phyloP scores from a whole-genome alignment of 2,329 filamentous ascomycete species.

The Escovopsis sp. region DNA sequence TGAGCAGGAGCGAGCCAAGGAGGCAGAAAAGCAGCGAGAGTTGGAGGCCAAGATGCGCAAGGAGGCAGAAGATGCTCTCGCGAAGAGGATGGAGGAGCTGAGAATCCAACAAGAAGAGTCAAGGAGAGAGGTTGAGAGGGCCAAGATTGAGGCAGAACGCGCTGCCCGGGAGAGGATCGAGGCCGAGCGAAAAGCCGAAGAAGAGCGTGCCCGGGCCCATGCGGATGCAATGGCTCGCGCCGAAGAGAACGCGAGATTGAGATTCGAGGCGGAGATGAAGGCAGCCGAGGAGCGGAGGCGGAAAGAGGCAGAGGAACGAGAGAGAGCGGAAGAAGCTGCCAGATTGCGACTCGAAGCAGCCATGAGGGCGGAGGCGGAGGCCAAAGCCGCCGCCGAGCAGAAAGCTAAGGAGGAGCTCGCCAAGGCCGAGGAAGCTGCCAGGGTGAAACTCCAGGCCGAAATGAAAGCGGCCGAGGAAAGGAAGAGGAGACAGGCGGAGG shows the following conservation, averaged over 20 bases:
- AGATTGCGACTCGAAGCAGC: conserved; percentile 26
- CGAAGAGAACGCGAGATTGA: conserved; percentile 22
- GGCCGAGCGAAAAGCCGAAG: conserved; percentile 28
- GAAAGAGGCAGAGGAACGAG: conserved; percentile 24
- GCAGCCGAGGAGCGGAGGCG: conserved; percentile 29
- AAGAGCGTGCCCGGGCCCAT: conserved; percentile 26
- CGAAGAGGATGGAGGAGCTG: conserved; percentile 26
- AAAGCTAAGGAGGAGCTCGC: conserved; percentile 25
- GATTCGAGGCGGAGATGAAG: conserved; percentile 25
- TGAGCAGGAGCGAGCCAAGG: conserved; percentile 30
- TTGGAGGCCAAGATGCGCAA: conserved; percentile 29
- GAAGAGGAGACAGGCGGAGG: conserved; percentile 24
- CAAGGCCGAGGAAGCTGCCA: conserved; percentile 24
- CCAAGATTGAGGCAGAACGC: conserved; percentile 30
- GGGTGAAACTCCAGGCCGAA: conserved; percentile 24
- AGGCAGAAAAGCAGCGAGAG: conserved; percentile 28
- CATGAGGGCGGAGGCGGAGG: conserved; percentile 25
- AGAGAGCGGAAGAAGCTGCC: conserved; percentile 34
- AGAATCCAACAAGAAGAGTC: conserved; percentile 29
- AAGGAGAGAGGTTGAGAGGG: conserved; percentile 32
- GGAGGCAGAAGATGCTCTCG: conserved; percentile 31
- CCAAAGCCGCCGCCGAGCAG: conserved; percentile 26
- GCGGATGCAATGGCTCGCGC: conserved; percentile 21
- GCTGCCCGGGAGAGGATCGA: conserved; percentile 30
- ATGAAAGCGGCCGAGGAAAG: conserved; percentile 27